Base-by-base conservation (phyloP, 208 protist species). In the Acanthamoeba sp. region DNA sequence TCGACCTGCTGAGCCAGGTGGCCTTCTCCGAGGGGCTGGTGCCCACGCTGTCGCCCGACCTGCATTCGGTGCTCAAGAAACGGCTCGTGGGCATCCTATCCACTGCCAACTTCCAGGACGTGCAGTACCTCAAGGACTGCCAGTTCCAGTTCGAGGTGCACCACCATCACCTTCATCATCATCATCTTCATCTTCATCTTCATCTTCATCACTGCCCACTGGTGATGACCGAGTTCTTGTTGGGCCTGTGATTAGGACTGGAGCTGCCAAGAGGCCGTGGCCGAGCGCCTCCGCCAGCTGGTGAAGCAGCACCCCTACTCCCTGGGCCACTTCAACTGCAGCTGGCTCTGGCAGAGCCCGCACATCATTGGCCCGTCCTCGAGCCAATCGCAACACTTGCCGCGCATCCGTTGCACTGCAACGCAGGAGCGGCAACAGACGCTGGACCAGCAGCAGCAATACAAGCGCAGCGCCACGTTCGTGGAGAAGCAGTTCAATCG, bases 41-140 rank as follows among this genome's bases (percentile, higher is more conserved):
- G n/a, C 76, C 76, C 9, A 85, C 76, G 24, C 18, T n/a, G 18
- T 85, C 76, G n/a, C 7, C 76, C 24, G 76, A 85, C 9, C 29
- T 85, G 9, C 76, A 85, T 16, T 29, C 22, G 76, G n/a, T 20
- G 22, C 18, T 85, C 22, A 85, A 57, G n/a, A 48, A 34, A 22
- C 76, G 45, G 14, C 1, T 85, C 9, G 24, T 36, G 22, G n/a
- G 76, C 76, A 57, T 85, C 22, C 20, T 85, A 3, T 6, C 45
- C 6, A 52, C 20, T 5, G 76, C 76, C 76, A 85, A 85, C 76
- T 85, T 85, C 38, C 76, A 85, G 45, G 42, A 85, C 22, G 10
- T 85, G 38, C 76, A 85, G 76, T 85, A 85, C 38, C 76, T 85
- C 16, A 24, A 36, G 22, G 27, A 85, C 27, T 85, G 42, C 76